Conservation (phyloP, 345 rosid genomes). For the Toxicodendron radicans region DNA sequence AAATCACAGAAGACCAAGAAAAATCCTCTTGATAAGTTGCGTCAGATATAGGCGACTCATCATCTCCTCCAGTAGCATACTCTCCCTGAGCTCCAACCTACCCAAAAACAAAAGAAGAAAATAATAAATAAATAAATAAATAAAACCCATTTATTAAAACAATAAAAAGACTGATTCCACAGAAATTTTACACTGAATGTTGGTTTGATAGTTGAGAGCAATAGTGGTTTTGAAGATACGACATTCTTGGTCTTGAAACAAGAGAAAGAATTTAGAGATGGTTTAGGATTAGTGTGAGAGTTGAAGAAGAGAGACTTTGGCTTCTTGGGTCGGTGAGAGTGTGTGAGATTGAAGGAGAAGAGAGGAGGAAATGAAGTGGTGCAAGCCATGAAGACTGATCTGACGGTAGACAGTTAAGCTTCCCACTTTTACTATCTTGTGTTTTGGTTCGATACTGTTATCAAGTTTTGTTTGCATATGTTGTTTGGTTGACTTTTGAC, state of each 20-base stretch:
- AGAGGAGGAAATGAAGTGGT: conserved; percentile 23
- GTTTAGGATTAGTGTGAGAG: conserved; percentile 13
- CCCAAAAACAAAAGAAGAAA: conserved; percentile 4
- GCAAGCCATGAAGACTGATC: conserved; percentile 42
- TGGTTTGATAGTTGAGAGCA: conserved; percentile 24
- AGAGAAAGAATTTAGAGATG: background rate
- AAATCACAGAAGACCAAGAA: conserved; percentile 82
- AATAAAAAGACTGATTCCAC: background rate
- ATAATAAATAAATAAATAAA: conserved; percentile 14
- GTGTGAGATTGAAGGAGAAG: conserved; percentile 21
- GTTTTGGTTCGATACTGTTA: background rate
- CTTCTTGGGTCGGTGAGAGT: conserved; percentile 23
- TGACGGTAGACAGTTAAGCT: conserved; percentile 24
- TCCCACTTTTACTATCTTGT: conserved; percentile 23
- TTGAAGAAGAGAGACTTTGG: conserved; percentile 6
- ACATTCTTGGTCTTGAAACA: conserved; percentile 30
- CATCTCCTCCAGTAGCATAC: conserved; percentile 53
- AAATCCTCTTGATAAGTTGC: conserved; percentile 52
- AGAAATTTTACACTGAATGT: conserved; percentile 36
- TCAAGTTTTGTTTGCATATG: background rate
- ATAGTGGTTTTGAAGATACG: conserved; percentile 22
- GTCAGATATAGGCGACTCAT: conserved; percentile 46
- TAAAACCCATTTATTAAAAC: background rate
- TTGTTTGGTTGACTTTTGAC: background rate
- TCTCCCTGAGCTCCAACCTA: conserved; percentile 53